Conservation (phyloP, 1,284 basidiomycete species). For the Anthracocystis walkeri region DNA sequence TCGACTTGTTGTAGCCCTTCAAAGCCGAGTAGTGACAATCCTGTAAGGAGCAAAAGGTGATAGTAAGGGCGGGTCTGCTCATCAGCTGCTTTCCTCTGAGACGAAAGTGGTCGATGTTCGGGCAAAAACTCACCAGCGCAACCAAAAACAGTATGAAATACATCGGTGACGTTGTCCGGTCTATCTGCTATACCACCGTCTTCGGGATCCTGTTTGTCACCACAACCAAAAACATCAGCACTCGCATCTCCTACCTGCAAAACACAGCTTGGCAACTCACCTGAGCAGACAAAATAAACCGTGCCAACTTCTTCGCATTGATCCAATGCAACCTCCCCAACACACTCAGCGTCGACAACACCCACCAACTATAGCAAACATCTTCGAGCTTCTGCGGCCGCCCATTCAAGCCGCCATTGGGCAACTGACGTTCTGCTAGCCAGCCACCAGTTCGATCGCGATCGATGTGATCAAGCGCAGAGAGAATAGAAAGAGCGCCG, state of each 20-base stretch:
- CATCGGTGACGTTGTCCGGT: slow-evolving; percentile 91
- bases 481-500: slow-evolving; percentile 86
- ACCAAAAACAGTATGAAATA: slow-evolving; percentile 95
- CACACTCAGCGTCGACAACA: slow-evolving; percentile 87
- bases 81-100: slow-evolving; percentile 1
- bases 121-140: slow-evolving; percentile 78
- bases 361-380: slow-evolving; percentile 98
- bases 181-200: slow-evolving; percentile 93
- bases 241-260: background rate
- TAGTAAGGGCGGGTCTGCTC: background rate
- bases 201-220: slow-evolving; percentile 80
- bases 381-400: slow-evolving; percentile 98
- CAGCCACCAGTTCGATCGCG: slow-evolving; percentile 81
- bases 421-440: slow-evolving; percentile 91
- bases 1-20: slow-evolving; percentile 84
- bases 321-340: slow-evolving; percentile 89
- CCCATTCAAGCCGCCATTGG: slow-evolving; percentile 93
- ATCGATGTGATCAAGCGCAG: slow-evolving; percentile 75
- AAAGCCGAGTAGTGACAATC: slow-evolving; percentile 89
- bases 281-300: slow-evolving; percentile 90
- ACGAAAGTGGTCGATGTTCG: background rate
- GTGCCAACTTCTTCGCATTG: slow-evolving; percentile 80
- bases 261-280: slow-evolving; percentile 71
- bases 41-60: slow-evolving; percentile 70
- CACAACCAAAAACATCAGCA: background rate